These are phyloP conservation scores for Apiotrichum porosum DNA, from an alignment of 1,284 basidiomycete species.

Conservation along the genomic window DNA sequence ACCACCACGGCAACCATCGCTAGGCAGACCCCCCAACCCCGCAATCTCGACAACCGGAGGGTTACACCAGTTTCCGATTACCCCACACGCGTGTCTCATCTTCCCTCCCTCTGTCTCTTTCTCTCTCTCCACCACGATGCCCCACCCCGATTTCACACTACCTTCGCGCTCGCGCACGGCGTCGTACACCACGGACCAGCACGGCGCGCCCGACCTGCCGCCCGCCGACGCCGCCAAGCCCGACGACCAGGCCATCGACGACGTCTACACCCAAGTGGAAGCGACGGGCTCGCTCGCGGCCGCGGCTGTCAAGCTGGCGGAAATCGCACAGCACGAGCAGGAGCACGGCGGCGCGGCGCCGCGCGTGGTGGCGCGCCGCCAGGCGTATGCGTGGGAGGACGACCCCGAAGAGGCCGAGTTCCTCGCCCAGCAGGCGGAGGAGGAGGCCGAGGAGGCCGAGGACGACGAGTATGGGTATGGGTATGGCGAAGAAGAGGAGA, in stretches of 20 bases:
- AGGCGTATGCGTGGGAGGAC: conserved; percentile 8
- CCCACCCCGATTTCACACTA: conserved; percentile 16
- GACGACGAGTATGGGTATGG: conserved; percentile 2
- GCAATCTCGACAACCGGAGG: no score
- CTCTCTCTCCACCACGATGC: not conserved
- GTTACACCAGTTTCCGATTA: no score
- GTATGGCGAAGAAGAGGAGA: conserved; percentile 13
- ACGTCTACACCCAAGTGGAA: conserved; percentile 34
- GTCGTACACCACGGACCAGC: no score
- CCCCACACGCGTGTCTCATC: no score
- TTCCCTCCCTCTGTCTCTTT: conserved; percentile 1
- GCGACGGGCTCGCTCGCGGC: conserved; percentile 31
- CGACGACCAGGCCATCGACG: conserved; percentile 36
- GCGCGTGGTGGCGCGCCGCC: conserved; percentile 2
- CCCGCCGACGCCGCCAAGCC: conserved; percentile 36
- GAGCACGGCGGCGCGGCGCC: not conserved
- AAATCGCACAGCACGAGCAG: conserved; percentile 6
- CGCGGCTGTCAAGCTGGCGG: conserved; percentile 31
- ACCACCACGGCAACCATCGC: no score
- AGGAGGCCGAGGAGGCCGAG: conserved; percentile 17
- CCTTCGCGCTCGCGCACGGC: no score
- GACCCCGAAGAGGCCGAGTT: conserved; percentile 34
- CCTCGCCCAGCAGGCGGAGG: conserved; percentile 9
- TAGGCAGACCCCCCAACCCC: no score
- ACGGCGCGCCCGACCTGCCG: conserved; percentile 13